Evolutionary conservation across 1,139 yeast species (phyloP).

Genomic region (Nakaseomyces uthaithaninus): DNA sequence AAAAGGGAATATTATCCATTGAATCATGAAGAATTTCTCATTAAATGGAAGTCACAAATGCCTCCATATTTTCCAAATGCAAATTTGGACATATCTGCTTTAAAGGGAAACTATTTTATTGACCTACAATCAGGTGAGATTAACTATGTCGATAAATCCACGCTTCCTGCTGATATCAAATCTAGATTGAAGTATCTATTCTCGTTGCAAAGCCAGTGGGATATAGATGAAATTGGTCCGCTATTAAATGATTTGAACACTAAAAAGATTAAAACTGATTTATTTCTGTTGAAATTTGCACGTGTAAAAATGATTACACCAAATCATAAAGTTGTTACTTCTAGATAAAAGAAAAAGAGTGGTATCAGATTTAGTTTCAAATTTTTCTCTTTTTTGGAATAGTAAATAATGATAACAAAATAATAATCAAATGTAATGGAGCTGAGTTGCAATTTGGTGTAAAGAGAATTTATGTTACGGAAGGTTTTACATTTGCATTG

Average conservation of each 20-base stretch:
- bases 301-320: slow-evolving; percentile 50
- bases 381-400: not conserved
- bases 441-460: too few species aligned
- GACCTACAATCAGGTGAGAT: slow-evolving; percentile 39
- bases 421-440: too few species aligned
- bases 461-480: too few species aligned
- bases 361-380: not conserved
- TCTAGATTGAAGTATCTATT: slow-evolving; percentile 57
- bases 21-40: slow-evolving; percentile 41
- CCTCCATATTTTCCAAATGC: slow-evolving; percentile 54
- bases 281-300: slow-evolving; percentile 68
- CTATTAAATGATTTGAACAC: slow-evolving; percentile 52
- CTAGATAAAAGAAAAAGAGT: not conserved
- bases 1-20: slow-evolving; percentile 19
- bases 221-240: slow-evolving; percentile 61
- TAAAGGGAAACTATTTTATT: slow-evolving; percentile 49
- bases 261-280: slow-evolving; percentile 53
- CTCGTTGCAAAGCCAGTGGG: slow-evolving; percentile 58
- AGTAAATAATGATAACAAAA: not conserved
- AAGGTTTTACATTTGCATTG: too few species aligned
- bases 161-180: slow-evolving; percentile 45
- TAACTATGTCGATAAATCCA: slow-evolving; percentile 42
- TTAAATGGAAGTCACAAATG: slow-evolving; percentile 55
- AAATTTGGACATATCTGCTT: slow-evolving; percentile 43
- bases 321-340: slow-evolving; percentile 35